phyloP scores from a whole-genome alignment of 257 asterid species.

The Misopates orontium region DNA sequence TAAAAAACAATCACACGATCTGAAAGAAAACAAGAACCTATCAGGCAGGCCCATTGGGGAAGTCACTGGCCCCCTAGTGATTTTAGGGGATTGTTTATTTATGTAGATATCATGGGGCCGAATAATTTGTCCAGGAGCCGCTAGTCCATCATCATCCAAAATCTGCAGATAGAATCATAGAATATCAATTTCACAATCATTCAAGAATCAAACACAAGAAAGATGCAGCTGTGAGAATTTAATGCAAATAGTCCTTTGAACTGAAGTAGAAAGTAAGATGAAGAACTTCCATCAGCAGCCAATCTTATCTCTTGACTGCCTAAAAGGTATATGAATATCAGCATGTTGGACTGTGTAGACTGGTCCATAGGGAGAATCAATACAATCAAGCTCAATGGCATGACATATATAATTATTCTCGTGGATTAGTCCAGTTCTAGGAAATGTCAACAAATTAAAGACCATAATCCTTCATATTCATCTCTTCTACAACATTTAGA shows the following conservation, averaged over 20 bases:
- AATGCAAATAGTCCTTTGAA: background rate
- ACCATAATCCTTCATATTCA: background rate
- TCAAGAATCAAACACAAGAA: conserved; percentile 3
- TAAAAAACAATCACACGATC: background rate
- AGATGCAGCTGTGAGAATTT: background rate
- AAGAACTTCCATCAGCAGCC: conserved; percentile 14
- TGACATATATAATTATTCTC: background rate
- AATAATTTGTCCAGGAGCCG: conserved; percentile 93
- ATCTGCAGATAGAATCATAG: conserved; percentile 46
- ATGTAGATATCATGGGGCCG: conserved; percentile 62
- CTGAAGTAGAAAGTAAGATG: background rate
- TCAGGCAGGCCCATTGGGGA: conserved; percentile 45
- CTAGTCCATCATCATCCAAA: conserved; percentile 91
- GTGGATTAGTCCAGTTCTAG: background rate
- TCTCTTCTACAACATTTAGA: conserved; percentile 3
- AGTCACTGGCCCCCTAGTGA: conserved; percentile 36
- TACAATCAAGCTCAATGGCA: conserved; percentile 14
- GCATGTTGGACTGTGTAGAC: background rate
- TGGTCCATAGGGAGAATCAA: background rate
- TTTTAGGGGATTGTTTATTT: conserved; percentile 70
- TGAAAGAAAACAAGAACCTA: conserved; percentile 44
- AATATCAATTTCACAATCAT: conserved; percentile 15
- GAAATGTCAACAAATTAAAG: background rate
- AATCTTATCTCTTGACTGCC: background rate
- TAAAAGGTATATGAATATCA: too few relatives aligned